Conservation (phyloP, 1,139 yeast species). For the Suhomyces panamericanus region DNA sequence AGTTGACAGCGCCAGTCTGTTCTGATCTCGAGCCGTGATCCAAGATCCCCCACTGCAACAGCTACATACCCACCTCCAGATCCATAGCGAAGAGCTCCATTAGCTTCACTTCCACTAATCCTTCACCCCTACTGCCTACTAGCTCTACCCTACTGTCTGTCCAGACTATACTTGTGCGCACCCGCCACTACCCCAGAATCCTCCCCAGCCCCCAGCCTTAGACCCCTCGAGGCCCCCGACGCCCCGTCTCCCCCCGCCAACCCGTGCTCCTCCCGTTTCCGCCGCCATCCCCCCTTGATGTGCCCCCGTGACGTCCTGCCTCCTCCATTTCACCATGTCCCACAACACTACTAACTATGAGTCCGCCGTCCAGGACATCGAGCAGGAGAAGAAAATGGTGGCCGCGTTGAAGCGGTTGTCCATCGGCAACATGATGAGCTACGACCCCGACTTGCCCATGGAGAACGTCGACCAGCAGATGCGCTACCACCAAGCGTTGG, state of each 20-base stretch:
- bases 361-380: conserved; percentile 50
- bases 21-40: background rate
- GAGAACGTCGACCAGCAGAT: conserved; percentile 34
- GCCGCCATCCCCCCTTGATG: background rate
- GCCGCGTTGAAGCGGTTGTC: conserved; percentile 57
- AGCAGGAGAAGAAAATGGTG: conserved; percentile 59
- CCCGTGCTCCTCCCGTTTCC: background rate
- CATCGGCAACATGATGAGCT: conserved; percentile 53
- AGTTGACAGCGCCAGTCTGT: no score
- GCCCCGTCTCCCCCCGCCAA: background rate
- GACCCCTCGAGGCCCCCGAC: background rate
- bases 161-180: no score
- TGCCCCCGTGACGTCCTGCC: background rate
- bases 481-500: conserved; percentile 8
- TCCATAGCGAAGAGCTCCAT: no score
- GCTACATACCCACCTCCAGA: background rate
- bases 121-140: no score
- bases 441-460: conserved; percentile 56
- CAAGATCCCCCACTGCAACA: background rate
- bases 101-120: no score
- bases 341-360: conserved; percentile 19
- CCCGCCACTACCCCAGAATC: no score
- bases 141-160: no score
- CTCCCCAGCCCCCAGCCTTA: background rate
- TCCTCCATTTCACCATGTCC: conserved; percentile 1